These are phyloP conservation scores for Candida dajiaensis DNA, from an alignment of 805 yeast species.

Conservation along the genomic window DNA sequence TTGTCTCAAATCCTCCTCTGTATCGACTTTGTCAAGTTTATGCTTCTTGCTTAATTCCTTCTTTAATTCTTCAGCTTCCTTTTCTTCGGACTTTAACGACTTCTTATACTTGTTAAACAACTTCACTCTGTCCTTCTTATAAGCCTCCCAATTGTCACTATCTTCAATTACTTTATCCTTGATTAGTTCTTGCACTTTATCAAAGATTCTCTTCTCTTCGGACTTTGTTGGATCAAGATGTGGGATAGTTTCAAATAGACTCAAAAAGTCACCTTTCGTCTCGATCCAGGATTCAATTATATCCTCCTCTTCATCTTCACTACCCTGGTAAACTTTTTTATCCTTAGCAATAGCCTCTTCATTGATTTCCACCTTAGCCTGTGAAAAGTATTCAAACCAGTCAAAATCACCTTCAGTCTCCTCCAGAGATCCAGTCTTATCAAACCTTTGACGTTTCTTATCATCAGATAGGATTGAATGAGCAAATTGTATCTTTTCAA, in stretches of 20 bases:
- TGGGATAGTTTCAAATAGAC: constrained; percentile 68
- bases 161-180: constrained; percentile 31
- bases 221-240: constrained; percentile 58
- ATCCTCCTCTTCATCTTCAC: constrained; percentile 57
- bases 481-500: constrained; percentile 71
- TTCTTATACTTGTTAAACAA: constrained; percentile 44
- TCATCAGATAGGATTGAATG: constrained; percentile 63
- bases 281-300: constrained; percentile 52
- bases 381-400: constrained; percentile 53
- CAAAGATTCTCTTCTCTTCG: constrained; percentile 58
- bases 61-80: constrained; percentile 50
- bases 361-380: constrained; percentile 43
- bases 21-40: constrained; percentile 19
- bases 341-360: constrained; percentile 69
- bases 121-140: constrained; percentile 42
- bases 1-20: constrained; percentile 38
- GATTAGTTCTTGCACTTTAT: constrained; percentile 42
- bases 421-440: constrained; percentile 60
- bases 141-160: constrained; percentile 43
- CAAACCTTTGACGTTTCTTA: constrained; percentile 50
- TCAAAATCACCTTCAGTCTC: constrained; percentile 39
- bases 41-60: constrained; percentile 29
- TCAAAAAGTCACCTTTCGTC: constrained; percentile 62
- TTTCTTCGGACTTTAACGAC: constrained; percentile 55
- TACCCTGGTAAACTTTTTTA: constrained; percentile 52